A percentile compares a stretch with the other conserved stretches of the same genome.
phyloP scores from a whole-genome alignment of 2,329 filamentous ascomycete species.

The Daldinia sp. region DNA sequence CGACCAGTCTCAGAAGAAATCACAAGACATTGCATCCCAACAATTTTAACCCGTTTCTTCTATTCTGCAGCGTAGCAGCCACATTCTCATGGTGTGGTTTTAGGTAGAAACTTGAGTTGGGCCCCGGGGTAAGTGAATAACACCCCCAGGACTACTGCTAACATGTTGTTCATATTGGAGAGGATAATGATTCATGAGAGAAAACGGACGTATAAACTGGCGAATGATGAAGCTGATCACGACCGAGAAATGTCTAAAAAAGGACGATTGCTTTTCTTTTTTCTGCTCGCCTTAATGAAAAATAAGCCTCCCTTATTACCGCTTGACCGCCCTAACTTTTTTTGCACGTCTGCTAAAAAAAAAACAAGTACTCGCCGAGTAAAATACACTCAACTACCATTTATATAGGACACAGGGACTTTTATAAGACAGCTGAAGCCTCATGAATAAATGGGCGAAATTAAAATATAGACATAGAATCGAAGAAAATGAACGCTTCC shows the following conservation, averaged over 20 bases:
- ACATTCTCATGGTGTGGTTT: background rate
- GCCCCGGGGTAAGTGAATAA: constrained; percentile 20
- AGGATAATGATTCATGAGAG: constrained; percentile 18
- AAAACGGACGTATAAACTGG: background rate
- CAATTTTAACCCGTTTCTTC: constrained; percentile 8
- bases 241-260: constrained; percentile 19
- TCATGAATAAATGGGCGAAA: background rate
- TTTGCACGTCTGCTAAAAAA: constrained; percentile 18
- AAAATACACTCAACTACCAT: background rate
- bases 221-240: constrained; percentile 19
- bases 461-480: constrained; percentile 1
- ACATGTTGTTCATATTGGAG: constrained; percentile 7
- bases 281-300: constrained; percentile 7
- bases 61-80: constrained; percentile 3
- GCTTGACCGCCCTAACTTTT: constrained; percentile 7
- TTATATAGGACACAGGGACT: background rate
- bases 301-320: constrained; percentile 16
- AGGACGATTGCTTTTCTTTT: background rate
- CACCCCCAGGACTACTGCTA: constrained; percentile 2
- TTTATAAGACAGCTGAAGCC: background rate
- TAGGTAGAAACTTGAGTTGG: background rate
- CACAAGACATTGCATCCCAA: constrained; percentile 24
- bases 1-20: constrained; percentile 25
- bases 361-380: constrained; percentile 22
- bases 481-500: constrained; percentile 5